Conservation (phyloP, 2,329 filamentous ascomycete species). For the Pseudocercospora fuligena region DNA sequence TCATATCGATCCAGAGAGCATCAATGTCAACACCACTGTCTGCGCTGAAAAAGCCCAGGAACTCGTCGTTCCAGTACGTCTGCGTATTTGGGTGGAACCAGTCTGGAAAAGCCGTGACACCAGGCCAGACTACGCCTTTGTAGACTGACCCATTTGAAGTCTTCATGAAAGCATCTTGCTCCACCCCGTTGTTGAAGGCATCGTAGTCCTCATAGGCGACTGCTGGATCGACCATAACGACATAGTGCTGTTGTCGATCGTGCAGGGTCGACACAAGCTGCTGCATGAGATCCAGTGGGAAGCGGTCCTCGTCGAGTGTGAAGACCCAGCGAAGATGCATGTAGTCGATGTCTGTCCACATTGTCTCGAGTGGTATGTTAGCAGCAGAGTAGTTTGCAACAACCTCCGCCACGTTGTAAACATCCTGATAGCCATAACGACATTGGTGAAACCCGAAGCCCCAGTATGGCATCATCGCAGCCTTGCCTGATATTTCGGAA, state of each 20-base stretch:
- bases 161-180: slow-evolving; percentile 61
- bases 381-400: slow-evolving; percentile 68
- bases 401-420: slow-evolving; percentile 68
- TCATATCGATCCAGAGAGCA: slow-evolving; percentile 73
- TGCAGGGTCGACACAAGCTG: slow-evolving; percentile 65
- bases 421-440: slow-evolving; percentile 58
- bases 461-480: slow-evolving; percentile 59
- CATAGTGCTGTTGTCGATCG: slow-evolving; percentile 41
- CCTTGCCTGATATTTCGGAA: slow-evolving; percentile 54
- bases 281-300: slow-evolving; percentile 65
- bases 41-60: slow-evolving; percentile 66
- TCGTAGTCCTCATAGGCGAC: slow-evolving; percentile 55
- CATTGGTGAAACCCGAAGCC: slow-evolving; percentile 59
- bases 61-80: slow-evolving; percentile 72
- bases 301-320: slow-evolving; percentile 67
- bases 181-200: slow-evolving; percentile 66
- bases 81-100: slow-evolving; percentile 73
- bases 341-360: slow-evolving; percentile 42
- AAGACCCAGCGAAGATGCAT: slow-evolving; percentile 61
- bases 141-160: slow-evolving; percentile 60
- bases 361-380: slow-evolving; percentile 65
- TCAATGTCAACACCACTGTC: slow-evolving; percentile 74
- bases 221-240: slow-evolving; percentile 77
- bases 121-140: slow-evolving; percentile 76
- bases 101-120: slow-evolving; percentile 58